These are phyloP conservation scores for Aspergillus uvarum DNA, from an alignment of 2,329 filamentous ascomycete genomes.

Conservation along the genomic window DNA sequence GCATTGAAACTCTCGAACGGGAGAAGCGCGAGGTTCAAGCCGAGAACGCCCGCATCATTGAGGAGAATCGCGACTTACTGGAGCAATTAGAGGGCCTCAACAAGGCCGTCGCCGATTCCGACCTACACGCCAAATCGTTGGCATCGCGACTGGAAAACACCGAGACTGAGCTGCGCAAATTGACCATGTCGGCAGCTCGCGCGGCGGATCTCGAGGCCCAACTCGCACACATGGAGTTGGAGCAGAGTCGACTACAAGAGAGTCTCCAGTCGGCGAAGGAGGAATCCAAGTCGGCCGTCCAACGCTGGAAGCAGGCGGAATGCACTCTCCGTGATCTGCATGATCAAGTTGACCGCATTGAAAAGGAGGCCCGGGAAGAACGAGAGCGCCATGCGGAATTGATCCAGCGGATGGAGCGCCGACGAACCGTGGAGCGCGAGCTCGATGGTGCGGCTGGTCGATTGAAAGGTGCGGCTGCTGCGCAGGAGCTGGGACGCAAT, in stretches of 20 bases:
- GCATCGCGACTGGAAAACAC: constrained; percentile 75
- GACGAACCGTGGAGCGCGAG: constrained; percentile 78
- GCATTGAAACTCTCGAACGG: constrained; percentile 72
- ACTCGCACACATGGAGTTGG: constrained; percentile 73
- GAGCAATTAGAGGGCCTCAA: constrained; percentile 86
- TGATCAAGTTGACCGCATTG: constrained; percentile 84
- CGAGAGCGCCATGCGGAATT: constrained; percentile 78
- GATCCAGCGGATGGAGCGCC: constrained; percentile 77
- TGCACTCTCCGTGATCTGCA: constrained; percentile 74
- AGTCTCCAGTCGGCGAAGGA: constrained; percentile 67
- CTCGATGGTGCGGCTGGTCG: constrained; percentile 75
- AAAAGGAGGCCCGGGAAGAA: constrained; percentile 77
- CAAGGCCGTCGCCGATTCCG: constrained; percentile 73
- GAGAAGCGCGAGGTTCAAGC: constrained; percentile 72
- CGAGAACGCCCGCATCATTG: constrained; percentile 72
- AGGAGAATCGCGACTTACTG: constrained; percentile 78
- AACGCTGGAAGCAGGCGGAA: constrained; percentile 84
- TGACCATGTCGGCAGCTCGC: constrained; percentile 71
- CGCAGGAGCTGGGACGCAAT: constrained; percentile 61
- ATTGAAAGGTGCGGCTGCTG: constrained; percentile 76
- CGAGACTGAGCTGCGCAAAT: constrained; percentile 70
- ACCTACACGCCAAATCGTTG: constrained; percentile 73
- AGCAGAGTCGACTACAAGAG: constrained; percentile 71
- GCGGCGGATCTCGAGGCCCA: constrained; percentile 80
- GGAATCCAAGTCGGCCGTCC: constrained; percentile 74